Evolutionary conservation across 2,329 filamentous ascomycete species (phyloP).

Genomic region (Chaetoscypha palmicola): DNA sequence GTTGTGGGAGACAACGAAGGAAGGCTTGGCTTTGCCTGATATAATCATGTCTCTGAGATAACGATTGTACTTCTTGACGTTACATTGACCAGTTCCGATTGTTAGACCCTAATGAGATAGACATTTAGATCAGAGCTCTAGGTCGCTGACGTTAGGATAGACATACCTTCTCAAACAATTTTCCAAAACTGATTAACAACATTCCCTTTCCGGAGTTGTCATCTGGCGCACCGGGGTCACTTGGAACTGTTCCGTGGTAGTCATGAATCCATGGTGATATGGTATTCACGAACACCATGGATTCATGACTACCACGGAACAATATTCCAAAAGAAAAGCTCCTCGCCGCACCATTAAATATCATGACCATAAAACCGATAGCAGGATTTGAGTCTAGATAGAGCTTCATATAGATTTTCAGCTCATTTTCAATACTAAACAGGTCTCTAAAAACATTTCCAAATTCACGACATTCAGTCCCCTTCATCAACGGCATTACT

Average conservation of each 20-base stretch:
- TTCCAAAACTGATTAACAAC: conserved; percentile 58
- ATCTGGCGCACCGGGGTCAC: conserved; percentile 57
- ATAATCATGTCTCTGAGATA: conserved; percentile 61
- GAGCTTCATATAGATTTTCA: no score
- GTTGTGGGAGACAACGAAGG: conserved; percentile 60
- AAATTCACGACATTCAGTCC: no score
- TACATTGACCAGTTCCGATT: conserved; percentile 57
- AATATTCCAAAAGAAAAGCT: conserved; percentile 12
- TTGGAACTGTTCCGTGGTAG: no score
- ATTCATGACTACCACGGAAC: no score
- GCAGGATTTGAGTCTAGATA: conserved; percentile 16
- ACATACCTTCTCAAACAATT: conserved; percentile 58
- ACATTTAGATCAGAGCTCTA: not conserved
- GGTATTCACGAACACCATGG: no score
- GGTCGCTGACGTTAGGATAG: not conserved
- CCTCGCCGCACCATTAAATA: conserved; percentile 14
- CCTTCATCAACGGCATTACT: no score
- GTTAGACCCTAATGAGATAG: conserved; percentile 42
- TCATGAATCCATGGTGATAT: no score
- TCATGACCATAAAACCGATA: conserved; percentile 20
- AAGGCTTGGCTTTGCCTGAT: conserved; percentile 55
- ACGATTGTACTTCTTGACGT: conserved; percentile 61
- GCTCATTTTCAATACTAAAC: no score
- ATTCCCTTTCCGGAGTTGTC: conserved; percentile 54
- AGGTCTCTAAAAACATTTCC: no score